Base-by-base conservation (phyloP, 139 green algal genomes). In the Tetraselmis striata region DNA sequence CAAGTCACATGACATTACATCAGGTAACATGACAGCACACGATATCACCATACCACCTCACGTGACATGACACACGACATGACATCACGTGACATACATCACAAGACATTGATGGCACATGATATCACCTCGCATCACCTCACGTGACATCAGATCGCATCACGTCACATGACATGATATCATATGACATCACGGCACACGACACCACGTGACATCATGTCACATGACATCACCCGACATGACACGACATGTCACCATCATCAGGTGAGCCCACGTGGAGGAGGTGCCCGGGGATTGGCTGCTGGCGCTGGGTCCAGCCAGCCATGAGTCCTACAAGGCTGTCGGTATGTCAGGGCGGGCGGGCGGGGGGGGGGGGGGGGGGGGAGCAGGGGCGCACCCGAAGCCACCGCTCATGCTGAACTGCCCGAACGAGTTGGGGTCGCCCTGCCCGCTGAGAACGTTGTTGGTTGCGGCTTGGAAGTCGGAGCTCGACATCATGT, bases 91-190 rank as follows among this genome's bases (percentile, higher is more conserved):
- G 23, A 45, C 29, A 80, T 80, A 80, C 77, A 80, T 80, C 77
- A 80, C 77, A 80, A 45, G 23, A 58, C 77, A 80, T 80, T 58
- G 29, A 59, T 30, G 32, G 29, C 77, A 80, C 77, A 29, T 59
- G 25, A 59, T n/a, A 80, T 30, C 77, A 31, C 77, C 28, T 80
- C 77, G 31, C 77, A 59, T 80, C 77, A 80, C 77, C 31, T 80
- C 77, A 80, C 77, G 32, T 80, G n/a, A 80, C 77, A 80, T 80
- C 29, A 80, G 23, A 58, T 80, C 77, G 32, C 77, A 80, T 80
- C 77, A 80, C 77, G 23, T 80, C 1, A 80, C 30, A 31, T 80
- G 1, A 32, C 77, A 80, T 59, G 77, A 32, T 31, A 80, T 59
- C 29, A 80, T 1, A 28, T 59, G 23, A 59, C 77, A 59, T 80